A percentile compares a stretch with the other conserved stretches of the same genome.
phyloP scores from a whole-genome alignment of 306 rosid species.

The Vigna mungo region DNA sequence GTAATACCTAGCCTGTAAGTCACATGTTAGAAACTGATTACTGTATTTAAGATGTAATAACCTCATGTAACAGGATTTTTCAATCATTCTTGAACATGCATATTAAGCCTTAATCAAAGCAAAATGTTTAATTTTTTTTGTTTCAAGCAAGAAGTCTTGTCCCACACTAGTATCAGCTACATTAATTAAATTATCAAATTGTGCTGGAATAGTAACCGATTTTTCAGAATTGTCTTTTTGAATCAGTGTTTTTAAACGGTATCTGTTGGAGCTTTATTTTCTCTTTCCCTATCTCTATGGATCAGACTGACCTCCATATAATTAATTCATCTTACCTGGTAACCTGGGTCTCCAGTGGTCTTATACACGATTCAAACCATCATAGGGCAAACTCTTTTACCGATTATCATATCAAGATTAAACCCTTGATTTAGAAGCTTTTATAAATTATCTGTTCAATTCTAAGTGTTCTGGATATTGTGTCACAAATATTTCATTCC shows the following conservation, averaged over 20 bases:
- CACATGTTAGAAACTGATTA: slow-evolving; percentile 26
- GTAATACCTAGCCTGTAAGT: not conserved
- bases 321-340: slow-evolving; percentile 11
- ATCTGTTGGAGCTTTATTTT: slow-evolving; percentile 1
- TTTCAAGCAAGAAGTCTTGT: slow-evolving; percentile 14
- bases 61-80: slow-evolving; percentile 15
- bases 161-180: slow-evolving; percentile 2
- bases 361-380: slow-evolving; percentile 32
- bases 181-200: not conserved
- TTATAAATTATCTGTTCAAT: slow-evolving; percentile 31
- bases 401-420: slow-evolving; percentile 30
- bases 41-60: slow-evolving; percentile 16
- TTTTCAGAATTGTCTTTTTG: slow-evolving; percentile 17
- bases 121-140: slow-evolving; percentile 35
- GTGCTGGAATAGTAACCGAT: not conserved
- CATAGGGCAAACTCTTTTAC: slow-evolving; percentile 1
- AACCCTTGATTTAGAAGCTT: slow-evolving; percentile 26
- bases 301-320: slow-evolving; percentile 7
- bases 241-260: not conserved
- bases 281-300: not conserved
- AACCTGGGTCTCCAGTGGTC: not conserved
- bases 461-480: slow-evolving; percentile 21
- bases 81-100: slow-evolving; percentile 18
- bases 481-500: slow-evolving; percentile 38
- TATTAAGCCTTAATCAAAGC: slow-evolving; percentile 19